These are phyloP conservation scores for Scedosporium aurantiacum DNA, from an alignment of 2,329 filamentous ascomycete genomes.

Conservation along the genomic window DNA sequence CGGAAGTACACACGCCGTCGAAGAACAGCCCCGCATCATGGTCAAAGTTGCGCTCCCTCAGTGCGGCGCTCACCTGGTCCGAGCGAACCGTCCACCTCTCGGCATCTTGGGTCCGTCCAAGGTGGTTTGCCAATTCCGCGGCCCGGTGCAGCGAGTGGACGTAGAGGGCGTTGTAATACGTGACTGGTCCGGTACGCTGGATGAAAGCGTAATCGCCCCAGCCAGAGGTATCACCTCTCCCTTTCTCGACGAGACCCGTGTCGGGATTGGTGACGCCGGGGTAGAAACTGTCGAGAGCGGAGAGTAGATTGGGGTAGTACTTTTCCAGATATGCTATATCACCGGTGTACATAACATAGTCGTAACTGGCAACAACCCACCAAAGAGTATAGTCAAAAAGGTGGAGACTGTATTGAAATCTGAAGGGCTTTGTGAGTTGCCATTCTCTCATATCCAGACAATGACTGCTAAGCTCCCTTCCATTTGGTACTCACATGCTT, in stretches of 20 bases:
- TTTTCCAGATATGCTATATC: constrained; percentile 27
- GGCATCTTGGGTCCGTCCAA: constrained; percentile 20
- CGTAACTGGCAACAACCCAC: constrained; percentile 38
- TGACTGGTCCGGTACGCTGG: constrained; percentile 32
- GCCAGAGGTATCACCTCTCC: constrained; percentile 15
- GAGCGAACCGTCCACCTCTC: constrained; percentile 28
- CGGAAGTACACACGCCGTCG: constrained; percentile 23
- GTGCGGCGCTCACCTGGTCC: constrained; percentile 19
- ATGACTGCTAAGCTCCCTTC: too few relatives aligned
- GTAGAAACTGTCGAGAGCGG: constrained; percentile 35
- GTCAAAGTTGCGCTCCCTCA: constrained; percentile 31
- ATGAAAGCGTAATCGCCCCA: constrained; percentile 44
- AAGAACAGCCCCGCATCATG: constrained; percentile 29
- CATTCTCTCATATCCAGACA: too few relatives aligned
- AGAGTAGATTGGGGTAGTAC: constrained; percentile 29
- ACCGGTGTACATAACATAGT: constrained; percentile 38
- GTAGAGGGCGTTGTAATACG: constrained; percentile 42
- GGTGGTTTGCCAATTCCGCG: constrained; percentile 25
- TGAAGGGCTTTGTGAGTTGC: not conserved
- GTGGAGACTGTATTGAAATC: constrained; percentile 27
- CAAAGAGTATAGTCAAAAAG: constrained; percentile 42
- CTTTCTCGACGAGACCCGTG: constrained; percentile 31
- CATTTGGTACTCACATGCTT: too few relatives aligned
- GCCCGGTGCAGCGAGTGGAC: constrained; percentile 31
- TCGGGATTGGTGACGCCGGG: constrained; percentile 25